Conservation (phyloP, 345 rosid species). For the Lumnitzera littorea region DNA sequence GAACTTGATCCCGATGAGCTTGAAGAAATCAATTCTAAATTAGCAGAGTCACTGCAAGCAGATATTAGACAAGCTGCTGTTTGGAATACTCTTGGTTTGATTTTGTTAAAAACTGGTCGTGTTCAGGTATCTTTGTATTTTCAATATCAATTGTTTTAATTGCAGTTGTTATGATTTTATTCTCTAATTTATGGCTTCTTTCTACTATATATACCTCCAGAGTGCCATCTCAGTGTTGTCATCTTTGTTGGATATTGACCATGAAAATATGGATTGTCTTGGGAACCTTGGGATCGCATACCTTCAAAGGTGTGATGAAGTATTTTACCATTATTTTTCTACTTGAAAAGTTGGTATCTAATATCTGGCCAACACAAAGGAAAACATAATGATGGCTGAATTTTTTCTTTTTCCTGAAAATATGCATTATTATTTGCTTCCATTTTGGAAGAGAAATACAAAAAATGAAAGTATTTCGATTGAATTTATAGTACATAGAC, state of each 20-base stretch:
- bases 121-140: conserved; percentile 44
- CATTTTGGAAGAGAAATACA: too few species aligned
- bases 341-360: background rate
- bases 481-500: too few species aligned
- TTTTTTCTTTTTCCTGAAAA: too few species aligned
- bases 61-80: conserved; percentile 75
- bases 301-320: conserved; percentile 58
- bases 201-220: conserved; percentile 25
- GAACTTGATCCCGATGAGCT: conserved; percentile 80
- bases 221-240: conserved; percentile 77
- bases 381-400: too few species aligned
- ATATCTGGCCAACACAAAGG: too few species aligned
- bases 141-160: background rate
- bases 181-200: conserved; percentile 11
- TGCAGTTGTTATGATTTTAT: conserved; percentile 8
- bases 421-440: too few species aligned
- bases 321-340: background rate
- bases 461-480: too few species aligned
- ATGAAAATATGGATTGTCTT: conserved; percentile 83
- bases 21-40: conserved; percentile 58
- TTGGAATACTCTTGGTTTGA: conserved; percentile 82
- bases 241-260: conserved; percentile 49
- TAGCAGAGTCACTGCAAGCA: conserved; percentile 63
- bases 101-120: conserved; percentile 85
- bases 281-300: conserved; percentile 86